A percentile compares a stretch with the other conserved stretches of the same genome.
Conservation (phyloP, 305 asterid species). For the Caryopteris hybrid region DNA sequence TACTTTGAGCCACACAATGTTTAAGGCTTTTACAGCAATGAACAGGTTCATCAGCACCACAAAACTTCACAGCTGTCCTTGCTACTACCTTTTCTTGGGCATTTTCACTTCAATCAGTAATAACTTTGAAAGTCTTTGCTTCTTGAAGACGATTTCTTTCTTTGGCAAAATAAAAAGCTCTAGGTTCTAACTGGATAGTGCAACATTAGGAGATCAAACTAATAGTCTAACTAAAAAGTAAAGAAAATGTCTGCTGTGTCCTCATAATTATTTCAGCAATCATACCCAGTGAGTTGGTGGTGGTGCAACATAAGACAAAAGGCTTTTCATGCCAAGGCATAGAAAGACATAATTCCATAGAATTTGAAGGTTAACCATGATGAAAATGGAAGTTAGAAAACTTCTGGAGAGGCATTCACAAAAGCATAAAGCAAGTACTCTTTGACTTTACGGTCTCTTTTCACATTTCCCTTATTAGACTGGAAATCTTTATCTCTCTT, state of each 20-base stretch:
- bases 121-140: conserved; percentile 69
- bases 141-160: conserved; percentile 80
- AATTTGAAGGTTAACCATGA: conserved; percentile 38
- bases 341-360: conserved; percentile 30
- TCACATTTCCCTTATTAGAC: conserved; percentile 63
- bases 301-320: conserved; percentile 33
- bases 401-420: conserved; percentile 46
- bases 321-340: conserved; percentile 33
- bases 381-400: conserved; percentile 35
- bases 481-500: conserved; percentile 50
- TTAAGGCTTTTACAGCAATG: conserved; percentile 66
- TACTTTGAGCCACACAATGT: conserved; percentile 58
- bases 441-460: conserved; percentile 65
- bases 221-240: conserved; percentile 19
- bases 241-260: conserved; percentile 29
- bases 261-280: conserved; percentile 35
- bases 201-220: conserved; percentile 65
- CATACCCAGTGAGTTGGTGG: conserved; percentile 45
- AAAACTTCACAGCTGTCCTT: conserved; percentile 55
- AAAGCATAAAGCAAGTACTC: conserved; percentile 47
- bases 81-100: conserved; percentile 50
- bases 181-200: conserved; percentile 85
- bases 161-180: conserved; percentile 82
- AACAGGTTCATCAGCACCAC: conserved; percentile 61
- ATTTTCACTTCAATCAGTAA: conserved; percentile 66